A percentile compares a stretch with the other conserved stretches of the same genome.
These are phyloP conservation scores for Bodo saltans DNA, from an alignment of 78 protist species.

Conservation along the genomic window DNA sequence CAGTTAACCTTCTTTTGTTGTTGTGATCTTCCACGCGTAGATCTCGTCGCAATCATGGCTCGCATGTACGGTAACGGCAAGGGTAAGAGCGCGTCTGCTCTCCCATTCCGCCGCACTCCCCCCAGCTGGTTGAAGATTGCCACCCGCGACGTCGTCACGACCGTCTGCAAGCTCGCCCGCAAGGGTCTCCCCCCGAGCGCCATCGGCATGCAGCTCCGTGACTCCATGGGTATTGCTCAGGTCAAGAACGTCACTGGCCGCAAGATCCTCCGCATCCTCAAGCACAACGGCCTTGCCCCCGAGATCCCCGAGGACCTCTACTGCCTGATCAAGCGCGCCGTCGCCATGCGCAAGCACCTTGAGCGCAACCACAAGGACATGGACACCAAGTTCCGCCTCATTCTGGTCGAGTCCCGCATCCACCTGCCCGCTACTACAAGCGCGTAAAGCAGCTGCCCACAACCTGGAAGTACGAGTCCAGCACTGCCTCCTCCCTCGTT, in stretches of 20 bases:
- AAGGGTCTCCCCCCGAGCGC: constrained; percentile 98
- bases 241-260: constrained; percentile 89
- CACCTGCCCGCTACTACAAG: constrained; percentile 98
- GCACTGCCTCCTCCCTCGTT: constrained; percentile 15
- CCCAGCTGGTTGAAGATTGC: constrained; percentile 94
- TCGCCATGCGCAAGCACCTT: constrained; percentile 97
- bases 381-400: constrained; percentile 97
- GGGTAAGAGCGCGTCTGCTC: constrained; percentile 90
- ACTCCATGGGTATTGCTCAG: constrained; percentile 94
- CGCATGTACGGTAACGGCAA: constrained; percentile 65
- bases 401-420: constrained; percentile 96
- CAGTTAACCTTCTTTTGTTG: neutral
- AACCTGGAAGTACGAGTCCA: constrained; percentile 29
- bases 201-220: constrained; percentile 96
- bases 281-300: constrained; percentile 85
- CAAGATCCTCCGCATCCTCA: constrained; percentile 97
- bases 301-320: constrained; percentile 99
- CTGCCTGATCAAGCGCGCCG: constrained; percentile 98
- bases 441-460: neutral
- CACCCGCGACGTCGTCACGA: constrained; percentile 66
- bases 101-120: constrained; percentile 88
- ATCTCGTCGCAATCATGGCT: neutral
- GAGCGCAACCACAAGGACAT: constrained; percentile 93
- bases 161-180: constrained; percentile 80
- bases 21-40: neutral